These are phyloP conservation scores for Ganoderma sinense DNA, from an alignment of 1,284 basidiomycete species.

Conservation along the genomic window DNA sequence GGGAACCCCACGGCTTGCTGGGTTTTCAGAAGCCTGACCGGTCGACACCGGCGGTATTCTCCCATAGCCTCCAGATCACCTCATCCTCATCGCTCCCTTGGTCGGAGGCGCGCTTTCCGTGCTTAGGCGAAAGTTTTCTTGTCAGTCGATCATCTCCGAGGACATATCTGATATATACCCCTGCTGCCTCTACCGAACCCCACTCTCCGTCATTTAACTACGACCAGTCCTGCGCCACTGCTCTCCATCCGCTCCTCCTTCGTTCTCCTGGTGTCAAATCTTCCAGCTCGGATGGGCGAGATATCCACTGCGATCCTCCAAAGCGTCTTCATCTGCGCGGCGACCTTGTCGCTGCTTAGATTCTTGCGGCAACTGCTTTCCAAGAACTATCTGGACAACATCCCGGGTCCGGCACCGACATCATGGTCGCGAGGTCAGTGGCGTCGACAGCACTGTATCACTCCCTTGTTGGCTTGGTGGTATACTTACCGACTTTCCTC, in stretches of 20 bases:
- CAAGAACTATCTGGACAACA: slow-evolving; percentile 29
- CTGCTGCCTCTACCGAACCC: slow-evolving; percentile 19
- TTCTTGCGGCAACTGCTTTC: slow-evolving; percentile 25
- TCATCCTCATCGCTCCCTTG: slow-evolving; percentile 11
- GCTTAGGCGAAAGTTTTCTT: slow-evolving; percentile 17
- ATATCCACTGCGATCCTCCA: slow-evolving; percentile 24
- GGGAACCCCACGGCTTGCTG: slow-evolving; percentile 22
- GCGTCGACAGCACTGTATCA: neutral
- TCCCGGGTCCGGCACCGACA: slow-evolving; percentile 30
- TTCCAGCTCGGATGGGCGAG: slow-evolving; percentile 16
- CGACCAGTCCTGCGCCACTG: slow-evolving; percentile 12
- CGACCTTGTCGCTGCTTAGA: slow-evolving; percentile 25
- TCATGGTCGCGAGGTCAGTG: slow-evolving; percentile 30
- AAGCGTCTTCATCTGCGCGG: slow-evolving; percentile 27
- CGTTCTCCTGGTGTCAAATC: slow-evolving; percentile 22
- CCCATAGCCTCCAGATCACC: slow-evolving; percentile 22
- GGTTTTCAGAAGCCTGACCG: slow-evolving; percentile 17
- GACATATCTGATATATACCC: slow-evolving; percentile 26
- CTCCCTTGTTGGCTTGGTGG: neutral
- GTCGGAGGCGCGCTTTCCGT: slow-evolving; percentile 14
- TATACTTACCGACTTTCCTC: neutral
- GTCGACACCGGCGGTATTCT: slow-evolving; percentile 19
- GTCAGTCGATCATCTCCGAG: slow-evolving; percentile 30
- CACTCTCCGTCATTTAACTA: slow-evolving; percentile 20
- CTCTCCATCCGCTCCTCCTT: slow-evolving; percentile 20